Evolutionary conservation across 2,329 filamentous ascomycete genomes (phyloP), one percentile per base, ranked within the genome.

Genomic region (Fusarium sp.): DNA sequence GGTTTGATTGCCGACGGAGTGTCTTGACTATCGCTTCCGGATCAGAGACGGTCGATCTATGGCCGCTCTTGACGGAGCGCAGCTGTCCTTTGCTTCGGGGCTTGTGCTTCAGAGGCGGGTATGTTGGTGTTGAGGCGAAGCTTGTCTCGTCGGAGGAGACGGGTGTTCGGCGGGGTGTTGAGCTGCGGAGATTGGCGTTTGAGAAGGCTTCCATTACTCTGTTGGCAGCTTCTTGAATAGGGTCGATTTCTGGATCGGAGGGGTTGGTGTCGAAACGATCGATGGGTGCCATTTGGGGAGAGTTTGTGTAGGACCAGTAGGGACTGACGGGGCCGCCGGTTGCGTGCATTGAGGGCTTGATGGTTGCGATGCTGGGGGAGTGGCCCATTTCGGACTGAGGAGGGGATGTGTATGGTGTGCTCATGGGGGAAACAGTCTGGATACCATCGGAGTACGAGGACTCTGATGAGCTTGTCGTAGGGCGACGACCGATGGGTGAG

Each of bases 391-490:
- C 82, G 2, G 83, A 85, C 53, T 84, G 80, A 1, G 83, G 82
- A 18, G 83, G 79, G 2, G 83, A 84, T 0, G 81, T 82, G 59
- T 83, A 79, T 1, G 83, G 83, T 9, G 83, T 85, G 60, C 82
- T 82, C 24, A 79, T 76, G 13, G 73, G 73, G 3, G 82, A 82
- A 0, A 78, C 61, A 11, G 82, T 81, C 24, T 79, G 81, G 18
- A 82, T 77, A 9, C 81, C 82, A 8, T 84, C 83, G 2, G 80
- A 83, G 56, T 79, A 81, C 8, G 82, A 83, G 13, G 81, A 81
- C 2, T 83, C 82, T 3, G 81, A 82, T 5, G 81, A 82, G 61
- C 80, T 81, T 7, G 74, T 76, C 6, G 65, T 67, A n/a, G 74
- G 70, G 51, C 71, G 65, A 48, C 72, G 65, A 5, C 50, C 39